These are phyloP conservation scores for Gentiana macrophylla DNA, from an alignment of 257 asterid genomes.

Conservation along the genomic window DNA sequence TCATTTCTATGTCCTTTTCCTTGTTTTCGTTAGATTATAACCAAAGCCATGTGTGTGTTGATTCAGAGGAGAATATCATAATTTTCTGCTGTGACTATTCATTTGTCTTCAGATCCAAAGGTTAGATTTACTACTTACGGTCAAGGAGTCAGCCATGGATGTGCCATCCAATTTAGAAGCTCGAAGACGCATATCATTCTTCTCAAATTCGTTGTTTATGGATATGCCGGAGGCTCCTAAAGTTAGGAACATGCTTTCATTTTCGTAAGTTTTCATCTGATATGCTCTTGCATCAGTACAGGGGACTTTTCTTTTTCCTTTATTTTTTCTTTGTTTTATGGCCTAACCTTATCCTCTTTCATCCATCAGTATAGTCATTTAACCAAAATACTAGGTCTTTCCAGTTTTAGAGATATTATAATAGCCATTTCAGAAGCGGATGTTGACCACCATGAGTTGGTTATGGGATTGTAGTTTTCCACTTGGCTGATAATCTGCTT, in stretches of 20 bases:
- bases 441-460: too few species aligned
- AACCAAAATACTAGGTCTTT: too few species aligned
- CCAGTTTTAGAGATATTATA: too few species aligned
- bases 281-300: background rate
- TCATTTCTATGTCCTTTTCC: too few species aligned
- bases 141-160: slow-evolving; percentile 97
- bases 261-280: slow-evolving; percentile 59
- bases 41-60: background rate
- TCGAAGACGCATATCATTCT: slow-evolving; percentile 88
- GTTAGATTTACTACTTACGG: slow-evolving; percentile 85
- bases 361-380: too few species aligned
- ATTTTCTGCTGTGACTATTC: background rate
- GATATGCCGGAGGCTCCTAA: slow-evolving; percentile 97
- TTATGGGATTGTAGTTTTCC: too few species aligned
- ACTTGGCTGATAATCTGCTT: too few species aligned
- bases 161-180: slow-evolving; percentile 98
- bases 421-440: too few species aligned
- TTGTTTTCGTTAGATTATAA: too few species aligned
- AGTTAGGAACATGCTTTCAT: slow-evolving; percentile 97
- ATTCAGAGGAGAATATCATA: background rate
- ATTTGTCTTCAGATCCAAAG: slow-evolving; percentile 61
- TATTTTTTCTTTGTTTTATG: too few species aligned
- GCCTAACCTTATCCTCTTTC: too few species aligned
- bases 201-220: slow-evolving; percentile 96
- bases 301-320: too few species aligned